Conservation (phyloP, 495 filamentous ascomycete genomes). For the Penicillium lagena region DNA sequence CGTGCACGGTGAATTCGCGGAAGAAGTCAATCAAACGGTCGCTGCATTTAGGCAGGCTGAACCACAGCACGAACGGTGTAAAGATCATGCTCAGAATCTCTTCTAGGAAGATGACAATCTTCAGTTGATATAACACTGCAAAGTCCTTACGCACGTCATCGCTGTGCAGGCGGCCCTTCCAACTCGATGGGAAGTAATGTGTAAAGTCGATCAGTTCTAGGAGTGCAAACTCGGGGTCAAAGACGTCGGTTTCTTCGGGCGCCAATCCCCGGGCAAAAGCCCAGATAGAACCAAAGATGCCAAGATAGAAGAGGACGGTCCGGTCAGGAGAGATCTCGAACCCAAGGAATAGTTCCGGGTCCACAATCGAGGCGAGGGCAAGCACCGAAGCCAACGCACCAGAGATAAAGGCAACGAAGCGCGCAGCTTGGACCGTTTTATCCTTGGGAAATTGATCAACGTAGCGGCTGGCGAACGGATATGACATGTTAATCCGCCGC, state of each 20-base stretch:
- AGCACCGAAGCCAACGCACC: conserved; percentile 82
- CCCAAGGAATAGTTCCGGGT: conserved; percentile 82
- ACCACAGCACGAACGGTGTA: conserved; percentile 84
- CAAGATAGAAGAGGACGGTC: conserved; percentile 79
- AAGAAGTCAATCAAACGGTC: conserved; percentile 97
- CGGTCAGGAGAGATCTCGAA: conserved; percentile 84
- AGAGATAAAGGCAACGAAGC: conserved; percentile 79
- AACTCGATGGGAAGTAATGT: conserved; percentile 80
- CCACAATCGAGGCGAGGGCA: conserved; percentile 69
- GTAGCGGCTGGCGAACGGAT: conserved; percentile 86
- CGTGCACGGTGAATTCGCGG: conserved; percentile 92
- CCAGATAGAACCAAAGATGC: conserved; percentile 70
- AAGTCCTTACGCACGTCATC: conserved; percentile 83
- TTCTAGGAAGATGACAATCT: conserved; percentile 83
- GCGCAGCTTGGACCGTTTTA: conserved; percentile 75
- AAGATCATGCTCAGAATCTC: conserved; percentile 89
- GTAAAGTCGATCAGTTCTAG: conserved; percentile 85
- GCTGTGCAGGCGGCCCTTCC: conserved; percentile 83
- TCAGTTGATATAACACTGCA: conserved; percentile 78
- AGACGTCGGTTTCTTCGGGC: conserved; percentile 81
- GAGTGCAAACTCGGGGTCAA: conserved; percentile 86
- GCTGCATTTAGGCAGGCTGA: conserved; percentile 79
- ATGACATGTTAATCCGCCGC: conserved; percentile 86
- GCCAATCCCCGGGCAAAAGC: conserved; percentile 71
- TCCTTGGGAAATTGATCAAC: conserved; percentile 95